These are phyloP conservation scores for Tritrichomonas musculus DNA, from an alignment of 208 protist species.

Conservation along the genomic window DNA sequence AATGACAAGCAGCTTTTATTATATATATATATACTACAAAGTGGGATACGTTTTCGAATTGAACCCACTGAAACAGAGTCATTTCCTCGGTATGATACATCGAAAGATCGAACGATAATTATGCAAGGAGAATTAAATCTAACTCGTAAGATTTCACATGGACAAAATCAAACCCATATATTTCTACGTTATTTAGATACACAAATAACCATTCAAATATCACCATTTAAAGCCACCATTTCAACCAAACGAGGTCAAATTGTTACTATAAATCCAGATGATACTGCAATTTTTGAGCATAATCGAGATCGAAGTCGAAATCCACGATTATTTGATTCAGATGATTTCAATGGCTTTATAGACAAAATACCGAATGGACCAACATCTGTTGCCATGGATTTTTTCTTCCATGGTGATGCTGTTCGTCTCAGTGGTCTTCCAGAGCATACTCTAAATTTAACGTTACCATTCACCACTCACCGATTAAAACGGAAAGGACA, in stretches of 20 bases:
- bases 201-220: not conserved
- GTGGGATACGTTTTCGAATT: not conserved
- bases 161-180: not conserved
- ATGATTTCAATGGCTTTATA: not conserved
- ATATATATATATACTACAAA: not conserved
- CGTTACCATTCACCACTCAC: not conserved
- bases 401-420: not conserved
- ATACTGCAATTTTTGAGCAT: slow-evolving; percentile 15
- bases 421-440: not conserved
- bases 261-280: not conserved
- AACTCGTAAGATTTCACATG: not conserved
- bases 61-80: not conserved
- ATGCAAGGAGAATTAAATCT: not conserved
- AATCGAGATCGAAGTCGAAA: not conserved
- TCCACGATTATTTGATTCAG: not conserved
- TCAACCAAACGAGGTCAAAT: not conserved
- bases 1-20: not conserved
- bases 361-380: not conserved
- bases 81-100: not conserved
- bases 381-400: not conserved
- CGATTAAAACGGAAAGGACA: not conserved
- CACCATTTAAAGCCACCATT: not conserved
- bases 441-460: not conserved
- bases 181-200: not conserved
- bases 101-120: not conserved